Percentiles rank a stretch among this genome's conserved stretches.
These are phyloP conservation scores for Colletotrichum trifolii DNA, from an alignment of 2,329 filamentous ascomycete species.

Conservation along the genomic window DNA sequence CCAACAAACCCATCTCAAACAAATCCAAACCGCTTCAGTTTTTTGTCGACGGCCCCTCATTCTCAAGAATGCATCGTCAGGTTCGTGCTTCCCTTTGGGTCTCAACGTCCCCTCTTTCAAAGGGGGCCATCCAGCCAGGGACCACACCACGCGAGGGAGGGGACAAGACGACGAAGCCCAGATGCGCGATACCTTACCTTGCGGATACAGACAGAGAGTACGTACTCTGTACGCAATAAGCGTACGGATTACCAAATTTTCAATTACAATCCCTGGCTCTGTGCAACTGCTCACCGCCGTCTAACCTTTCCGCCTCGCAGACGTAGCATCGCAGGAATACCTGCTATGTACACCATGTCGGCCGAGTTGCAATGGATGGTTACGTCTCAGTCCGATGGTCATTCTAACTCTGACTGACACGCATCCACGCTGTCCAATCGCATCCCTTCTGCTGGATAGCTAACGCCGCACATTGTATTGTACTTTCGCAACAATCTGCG, in stretches of 20 bases:
- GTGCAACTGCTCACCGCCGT: too few relatives aligned
- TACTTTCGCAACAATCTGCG: background rate
- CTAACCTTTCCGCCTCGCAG: too few relatives aligned
- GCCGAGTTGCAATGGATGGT: background rate
- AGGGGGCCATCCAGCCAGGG: background rate
- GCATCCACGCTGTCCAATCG: too few relatives aligned
- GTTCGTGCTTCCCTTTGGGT: slow-evolving; percentile 15
- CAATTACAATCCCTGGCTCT: background rate
- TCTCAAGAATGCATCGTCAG: slow-evolving; percentile 16
- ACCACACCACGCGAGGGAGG: slow-evolving; percentile 2
- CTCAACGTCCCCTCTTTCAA: slow-evolving; percentile 17
- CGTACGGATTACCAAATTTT: slow-evolving; percentile 9
- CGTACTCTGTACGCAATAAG: background rate
- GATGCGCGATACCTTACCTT: background rate
- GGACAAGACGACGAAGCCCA: slow-evolving; percentile 14
- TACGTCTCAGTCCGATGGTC: background rate
- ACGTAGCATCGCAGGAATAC: too few relatives aligned
- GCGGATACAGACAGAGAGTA: background rate
- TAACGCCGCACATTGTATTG: background rate
- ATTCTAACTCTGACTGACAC: too few relatives aligned
- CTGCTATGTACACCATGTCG: background rate
- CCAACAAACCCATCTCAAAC: slow-evolving; percentile 6
- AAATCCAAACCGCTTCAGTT: background rate
- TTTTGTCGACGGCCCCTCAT: slow-evolving; percentile 1
- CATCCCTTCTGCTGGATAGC: too few relatives aligned